Evolutionary conservation across 331 rosid genomes (phyloP).

Genomic region (Rosa hybrid): DNA sequence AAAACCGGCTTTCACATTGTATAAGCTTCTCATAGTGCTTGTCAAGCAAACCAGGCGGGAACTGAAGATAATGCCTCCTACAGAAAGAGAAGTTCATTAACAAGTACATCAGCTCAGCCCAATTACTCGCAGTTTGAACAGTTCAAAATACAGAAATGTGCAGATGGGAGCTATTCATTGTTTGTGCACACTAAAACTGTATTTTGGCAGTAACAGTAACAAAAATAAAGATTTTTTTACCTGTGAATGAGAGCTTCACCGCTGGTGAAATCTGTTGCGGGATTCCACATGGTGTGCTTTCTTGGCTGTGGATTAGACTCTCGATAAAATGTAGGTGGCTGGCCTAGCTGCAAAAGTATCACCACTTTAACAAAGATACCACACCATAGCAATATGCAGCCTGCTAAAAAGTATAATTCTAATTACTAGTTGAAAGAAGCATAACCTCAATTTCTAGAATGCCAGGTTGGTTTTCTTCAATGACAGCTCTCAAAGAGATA

Average conservation of each 20-base stretch:
- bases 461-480: constrained; percentile 35
- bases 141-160: background rate
- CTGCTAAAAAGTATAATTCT: background rate
- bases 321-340: constrained; percentile 41
- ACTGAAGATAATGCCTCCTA: constrained; percentile 54
- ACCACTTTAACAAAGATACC: background rate
- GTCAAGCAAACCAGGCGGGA: constrained; percentile 46
- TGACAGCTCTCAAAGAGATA: constrained; percentile 36
- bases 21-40: constrained; percentile 43
- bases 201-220: background rate
- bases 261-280: constrained; percentile 45
- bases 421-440: background rate
- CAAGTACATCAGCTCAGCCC: background rate
- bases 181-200: background rate
- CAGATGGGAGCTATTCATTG: background rate
- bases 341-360: constrained; percentile 38
- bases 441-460: constrained; percentile 53
- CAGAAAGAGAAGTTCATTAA: background rate
- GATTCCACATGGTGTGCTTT: constrained; percentile 54
- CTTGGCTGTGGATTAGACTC: constrained; percentile 56
- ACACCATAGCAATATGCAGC: background rate
- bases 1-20: constrained; percentile 36
- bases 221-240: background rate
- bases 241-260: constrained; percentile 51
- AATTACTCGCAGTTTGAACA: background rate